A percentile compares a stretch with the other conserved stretches of the same genome.
Evolutionary conservation across 495 filamentous ascomycete genomes (phyloP).

Genomic region (Cenococcum geophilum): DNA sequence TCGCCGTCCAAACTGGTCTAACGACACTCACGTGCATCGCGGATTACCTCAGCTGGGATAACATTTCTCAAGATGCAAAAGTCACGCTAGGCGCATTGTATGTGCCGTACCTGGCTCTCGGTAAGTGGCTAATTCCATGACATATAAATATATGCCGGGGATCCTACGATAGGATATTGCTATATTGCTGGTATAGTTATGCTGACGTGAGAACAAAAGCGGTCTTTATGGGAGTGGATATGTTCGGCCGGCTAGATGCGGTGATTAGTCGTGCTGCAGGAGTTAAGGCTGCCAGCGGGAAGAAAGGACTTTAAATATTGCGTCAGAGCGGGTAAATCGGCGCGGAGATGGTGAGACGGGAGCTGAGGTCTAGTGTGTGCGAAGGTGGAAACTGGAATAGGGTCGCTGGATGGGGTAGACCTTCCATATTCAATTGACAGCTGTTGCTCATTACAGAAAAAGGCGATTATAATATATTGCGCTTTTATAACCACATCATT

Average conservation of each 20-base stretch:
- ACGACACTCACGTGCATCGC: slow-evolving; percentile 67
- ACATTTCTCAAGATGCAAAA: slow-evolving; percentile 21
- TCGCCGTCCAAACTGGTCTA: slow-evolving; percentile 60
- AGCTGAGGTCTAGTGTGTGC: too few relatives aligned
- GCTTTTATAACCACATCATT: background rate
- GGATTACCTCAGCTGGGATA: slow-evolving; percentile 44
- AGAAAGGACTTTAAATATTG: background rate
- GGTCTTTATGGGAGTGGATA: slow-evolving; percentile 52
- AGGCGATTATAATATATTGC: too few relatives aligned
- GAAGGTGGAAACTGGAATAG: too few relatives aligned
- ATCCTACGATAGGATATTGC: background rate
- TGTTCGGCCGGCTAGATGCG: slow-evolving; percentile 43
- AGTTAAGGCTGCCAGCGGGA: slow-evolving; percentile 3
- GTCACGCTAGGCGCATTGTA: slow-evolving; percentile 59
- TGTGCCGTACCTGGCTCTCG: slow-evolving; percentile 63
- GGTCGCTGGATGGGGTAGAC: too few relatives aligned
- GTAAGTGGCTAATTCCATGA: slow-evolving; percentile 46
- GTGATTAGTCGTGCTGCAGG: slow-evolving; percentile 10
- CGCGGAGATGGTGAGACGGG: too few relatives aligned
- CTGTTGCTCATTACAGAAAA: too few relatives aligned
- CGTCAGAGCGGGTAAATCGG: too few relatives aligned
- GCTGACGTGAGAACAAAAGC: slow-evolving; percentile 37
- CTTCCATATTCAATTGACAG: too few relatives aligned
- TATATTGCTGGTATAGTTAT: background rate
- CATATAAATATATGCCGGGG: too few relatives aligned